Percentiles rank a stretch among this genome's conserved stretches.
Conservation (phyloP, 2,329 filamentous ascomycete genomes). For the Cercospora sp. region DNA sequence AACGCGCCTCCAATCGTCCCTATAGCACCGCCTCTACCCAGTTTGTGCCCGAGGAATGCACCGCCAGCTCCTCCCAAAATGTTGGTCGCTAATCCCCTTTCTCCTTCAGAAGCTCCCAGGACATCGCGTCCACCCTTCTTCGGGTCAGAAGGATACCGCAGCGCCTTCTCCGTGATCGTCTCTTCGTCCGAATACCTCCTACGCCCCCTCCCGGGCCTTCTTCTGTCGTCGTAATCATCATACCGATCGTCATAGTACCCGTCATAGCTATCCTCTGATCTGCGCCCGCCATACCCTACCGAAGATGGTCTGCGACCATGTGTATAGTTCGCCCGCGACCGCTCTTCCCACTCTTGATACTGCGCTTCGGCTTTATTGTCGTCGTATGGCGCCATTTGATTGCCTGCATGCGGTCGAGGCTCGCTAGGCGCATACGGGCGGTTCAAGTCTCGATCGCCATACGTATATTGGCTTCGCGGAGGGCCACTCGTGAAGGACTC, state of each 20-base stretch:
- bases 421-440: constrained; percentile 23
- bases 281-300: constrained; percentile 3
- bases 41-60: constrained; percentile 33
- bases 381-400: constrained; percentile 30
- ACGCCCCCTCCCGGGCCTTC: constrained; percentile 13
- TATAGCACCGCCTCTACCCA: constrained; percentile 25
- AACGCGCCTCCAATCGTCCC: constrained; percentile 33
- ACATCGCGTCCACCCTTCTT: constrained; percentile 31
- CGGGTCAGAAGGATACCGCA: constrained; percentile 26
- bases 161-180: constrained; percentile 18
- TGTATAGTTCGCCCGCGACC: constrained; percentile 15
- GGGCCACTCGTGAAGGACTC: constrained; percentile 13
- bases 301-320: constrained; percentile 16
- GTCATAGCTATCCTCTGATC: constrained; percentile 12
- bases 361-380: constrained; percentile 35
- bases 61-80: constrained; percentile 34
- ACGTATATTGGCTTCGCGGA: constrained; percentile 7
- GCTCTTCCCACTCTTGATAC: constrained; percentile 19
- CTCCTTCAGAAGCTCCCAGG: constrained; percentile 31
- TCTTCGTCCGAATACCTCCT: constrained; percentile 25
- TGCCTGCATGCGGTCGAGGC: constrained; percentile 18
- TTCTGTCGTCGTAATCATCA: constrained; percentile 21
- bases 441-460: constrained; percentile 10
- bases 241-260: constrained; percentile 22
- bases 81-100: constrained; percentile 33